Evolutionary conservation across 805 yeast species (phyloP).

Genomic region (Torulaspora quercuum): DNA sequence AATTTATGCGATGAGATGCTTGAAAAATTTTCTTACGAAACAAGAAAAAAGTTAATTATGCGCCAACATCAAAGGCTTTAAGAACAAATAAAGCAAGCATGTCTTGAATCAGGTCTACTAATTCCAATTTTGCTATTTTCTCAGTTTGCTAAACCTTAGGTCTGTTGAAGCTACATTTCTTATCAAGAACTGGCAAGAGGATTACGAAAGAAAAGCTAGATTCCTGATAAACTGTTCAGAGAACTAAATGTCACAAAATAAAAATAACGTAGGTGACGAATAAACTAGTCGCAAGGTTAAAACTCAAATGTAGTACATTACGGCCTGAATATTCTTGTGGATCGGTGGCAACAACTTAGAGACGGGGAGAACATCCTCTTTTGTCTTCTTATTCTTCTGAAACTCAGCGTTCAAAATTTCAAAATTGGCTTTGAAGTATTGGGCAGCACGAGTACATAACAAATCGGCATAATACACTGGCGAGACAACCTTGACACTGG

Average conservation of each 20-base stretch:
- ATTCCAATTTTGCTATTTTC: too few relatives aligned
- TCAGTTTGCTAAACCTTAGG: too few relatives aligned
- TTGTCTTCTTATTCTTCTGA: slow-evolving; percentile 13
- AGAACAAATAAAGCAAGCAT: not conserved
- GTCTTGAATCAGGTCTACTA: too few relatives aligned
- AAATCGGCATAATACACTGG: slow-evolving; percentile 26
- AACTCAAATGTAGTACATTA: slow-evolving; percentile 23
- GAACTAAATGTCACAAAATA: too few relatives aligned
- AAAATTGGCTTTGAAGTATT: slow-evolving; percentile 23
- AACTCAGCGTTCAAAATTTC: slow-evolving; percentile 15
- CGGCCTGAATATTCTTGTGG: slow-evolving; percentile 19
- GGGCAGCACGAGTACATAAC: slow-evolving; percentile 25
- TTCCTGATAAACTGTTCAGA: too few relatives aligned
- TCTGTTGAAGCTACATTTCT: too few relatives aligned
- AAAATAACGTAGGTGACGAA: too few relatives aligned
- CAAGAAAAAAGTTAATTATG: slow-evolving; percentile 3
- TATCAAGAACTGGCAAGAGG: too few relatives aligned
- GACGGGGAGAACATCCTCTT: slow-evolving; percentile 14
- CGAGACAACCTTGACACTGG: slow-evolving; percentile 22
- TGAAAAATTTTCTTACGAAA: slow-evolving; percentile 12
- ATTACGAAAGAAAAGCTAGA: too few relatives aligned
- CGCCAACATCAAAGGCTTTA: not conserved
- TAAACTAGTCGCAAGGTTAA: too few relatives aligned
- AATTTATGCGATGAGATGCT: slow-evolving; percentile 15
- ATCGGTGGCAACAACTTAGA: slow-evolving; percentile 15